These are phyloP conservation scores for Lycium barbarum DNA, from an alignment of 257 asterid species.

Conservation along the genomic window DNA sequence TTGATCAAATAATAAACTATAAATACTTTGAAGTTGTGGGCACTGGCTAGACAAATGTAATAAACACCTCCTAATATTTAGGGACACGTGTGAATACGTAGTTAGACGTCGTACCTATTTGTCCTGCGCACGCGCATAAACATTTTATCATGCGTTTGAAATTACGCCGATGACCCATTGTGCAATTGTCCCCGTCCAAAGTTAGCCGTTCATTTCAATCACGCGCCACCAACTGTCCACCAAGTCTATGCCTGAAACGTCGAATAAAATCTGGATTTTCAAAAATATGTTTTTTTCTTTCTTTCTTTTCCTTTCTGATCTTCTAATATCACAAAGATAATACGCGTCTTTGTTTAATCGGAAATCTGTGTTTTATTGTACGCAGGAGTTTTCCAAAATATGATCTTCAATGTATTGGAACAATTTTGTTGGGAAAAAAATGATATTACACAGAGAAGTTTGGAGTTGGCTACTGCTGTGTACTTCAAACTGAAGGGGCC, in stretches of 20 bases:
- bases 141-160: conserved; percentile 35
- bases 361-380: not conserved
- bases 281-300: not conserved
- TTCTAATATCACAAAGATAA: not conserved
- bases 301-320: not conserved
- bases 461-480: not conserved
- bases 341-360: not conserved
- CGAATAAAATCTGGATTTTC: not conserved
- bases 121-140: conserved; percentile 34
- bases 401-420: not conserved
- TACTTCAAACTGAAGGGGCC: not conserved
- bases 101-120: conserved; percentile 23
- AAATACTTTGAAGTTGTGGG: not conserved
- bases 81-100: not conserved
- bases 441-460: not conserved
- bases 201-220: not conserved
- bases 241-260: not conserved
- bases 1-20: too few species aligned
- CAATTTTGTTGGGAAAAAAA: too few species aligned
- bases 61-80: not conserved
- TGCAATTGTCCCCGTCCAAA: not conserved
- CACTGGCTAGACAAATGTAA: not conserved
- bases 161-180: conserved; percentile 35
- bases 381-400: not conserved
- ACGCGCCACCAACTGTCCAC: conserved; percentile 35